These are phyloP conservation scores for Pulveroboletus sp. DNA, from an alignment of 768 basidiomycete species.

Conservation along the genomic window DNA sequence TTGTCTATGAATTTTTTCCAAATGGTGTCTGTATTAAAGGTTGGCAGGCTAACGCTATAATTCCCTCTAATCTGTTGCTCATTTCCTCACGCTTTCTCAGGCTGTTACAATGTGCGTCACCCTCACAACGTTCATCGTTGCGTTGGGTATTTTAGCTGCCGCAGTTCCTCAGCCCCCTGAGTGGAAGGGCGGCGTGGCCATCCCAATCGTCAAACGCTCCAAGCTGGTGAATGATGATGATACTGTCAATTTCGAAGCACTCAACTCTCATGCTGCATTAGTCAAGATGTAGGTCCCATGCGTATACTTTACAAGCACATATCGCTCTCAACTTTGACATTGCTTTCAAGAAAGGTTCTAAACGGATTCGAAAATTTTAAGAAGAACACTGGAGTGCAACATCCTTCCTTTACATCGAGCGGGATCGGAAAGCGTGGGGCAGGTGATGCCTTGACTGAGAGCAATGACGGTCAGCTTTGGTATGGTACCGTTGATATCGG, in stretches of 20 bases:
- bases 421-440: not conserved
- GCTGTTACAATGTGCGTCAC: constrained; percentile 11
- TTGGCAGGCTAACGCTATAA: too few relatives aligned
- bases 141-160: not conserved
- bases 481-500: constrained; percentile 12
- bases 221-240: not conserved
- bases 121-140: not conserved
- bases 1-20: too few relatives aligned
- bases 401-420: not conserved
- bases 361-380: not conserved
- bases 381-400: constrained; percentile 1
- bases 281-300: constrained; percentile 3
- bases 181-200: not conserved
- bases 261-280: constrained; percentile 5
- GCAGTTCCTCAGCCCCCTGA: not conserved
- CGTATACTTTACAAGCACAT: not conserved
- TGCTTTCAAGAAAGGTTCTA: not conserved
- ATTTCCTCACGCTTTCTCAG: not conserved
- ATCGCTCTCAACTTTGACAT: not conserved
- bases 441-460: not conserved
- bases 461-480: not conserved
- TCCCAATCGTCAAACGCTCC: constrained; percentile 9
- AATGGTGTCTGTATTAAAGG: too few relatives aligned
- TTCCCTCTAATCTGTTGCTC: too few relatives aligned
- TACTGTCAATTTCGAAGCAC: not conserved